Evolutionary conservation across 192 early-diverging fungal species (phyloP).

Genomic region (Gaertneriomyces semiglobifer): DNA sequence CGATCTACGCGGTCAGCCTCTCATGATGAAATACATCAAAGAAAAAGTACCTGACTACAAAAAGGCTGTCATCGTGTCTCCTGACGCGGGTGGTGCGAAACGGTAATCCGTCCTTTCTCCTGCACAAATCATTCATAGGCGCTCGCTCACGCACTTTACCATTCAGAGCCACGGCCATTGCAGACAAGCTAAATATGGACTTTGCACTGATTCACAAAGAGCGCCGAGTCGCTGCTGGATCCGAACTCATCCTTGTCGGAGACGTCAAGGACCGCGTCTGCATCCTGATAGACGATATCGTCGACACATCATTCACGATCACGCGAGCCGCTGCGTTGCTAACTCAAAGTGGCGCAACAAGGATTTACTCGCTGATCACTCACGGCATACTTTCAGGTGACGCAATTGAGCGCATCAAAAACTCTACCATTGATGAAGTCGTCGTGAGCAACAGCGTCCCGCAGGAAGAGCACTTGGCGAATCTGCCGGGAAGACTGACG

Average conservation of each 20-base stretch:
- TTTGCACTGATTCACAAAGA: slow-evolving; percentile 99
- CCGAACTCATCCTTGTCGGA: slow-evolving; percentile 89
- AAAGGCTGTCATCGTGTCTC: slow-evolving; percentile 87
- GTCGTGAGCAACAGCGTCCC: slow-evolving; percentile 67
- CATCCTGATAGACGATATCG: slow-evolving; percentile 98
- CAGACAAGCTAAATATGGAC: slow-evolving; percentile 86
- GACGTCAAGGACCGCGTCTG: slow-evolving; percentile 89
- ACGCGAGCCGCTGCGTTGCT: slow-evolving; percentile 85
- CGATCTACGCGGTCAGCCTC: slow-evolving; percentile 94
- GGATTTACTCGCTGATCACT: slow-evolving; percentile 52
- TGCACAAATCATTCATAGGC: too few species aligned
- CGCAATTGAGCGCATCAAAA: slow-evolving; percentile 82
- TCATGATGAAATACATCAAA: slow-evolving; percentile 82
- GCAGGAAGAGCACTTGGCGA: slow-evolving; percentile 40
- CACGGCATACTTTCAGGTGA: slow-evolving; percentile 58
- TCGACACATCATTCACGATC: slow-evolving; percentile 94
- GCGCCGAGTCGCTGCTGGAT: slow-evolving; percentile 69
- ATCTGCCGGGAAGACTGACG: slow-evolving; percentile 45
- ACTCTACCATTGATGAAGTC: slow-evolving; percentile 73
- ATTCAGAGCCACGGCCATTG: slow-evolving; percentile 73
- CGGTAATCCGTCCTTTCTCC: slow-evolving; percentile 29
- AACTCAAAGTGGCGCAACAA: slow-evolving; percentile 82
- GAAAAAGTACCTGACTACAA: slow-evolving; percentile 79
- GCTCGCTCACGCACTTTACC: too few species aligned
- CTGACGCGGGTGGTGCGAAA: slow-evolving; percentile 98